These are phyloP conservation scores for Aspergillus vadensis DNA, from an alignment of 2,329 filamentous ascomycete species.

Conservation along the genomic window DNA sequence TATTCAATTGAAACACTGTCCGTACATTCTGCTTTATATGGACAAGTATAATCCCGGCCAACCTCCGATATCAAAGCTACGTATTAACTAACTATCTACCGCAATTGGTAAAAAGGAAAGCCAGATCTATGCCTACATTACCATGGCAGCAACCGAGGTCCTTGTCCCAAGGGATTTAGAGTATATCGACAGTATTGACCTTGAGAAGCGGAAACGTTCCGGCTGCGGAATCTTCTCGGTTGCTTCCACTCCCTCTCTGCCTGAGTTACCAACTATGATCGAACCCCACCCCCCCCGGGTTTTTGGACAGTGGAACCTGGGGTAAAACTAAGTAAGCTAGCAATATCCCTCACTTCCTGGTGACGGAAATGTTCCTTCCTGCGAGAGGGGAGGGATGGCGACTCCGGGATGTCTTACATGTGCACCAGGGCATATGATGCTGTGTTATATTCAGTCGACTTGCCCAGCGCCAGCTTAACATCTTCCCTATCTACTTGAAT, in stretches of 20 bases:
- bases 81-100: too few species aligned
- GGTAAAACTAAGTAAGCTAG: constrained; percentile 15
- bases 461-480: neutral
- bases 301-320: neutral
- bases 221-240: constrained; percentile 27
- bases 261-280: constrained; percentile 3
- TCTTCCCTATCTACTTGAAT: neutral
- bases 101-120: too few species aligned
- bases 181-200: neutral
- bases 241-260: constrained; percentile 5
- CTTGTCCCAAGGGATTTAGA: neutral
- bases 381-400: constrained; percentile 5
- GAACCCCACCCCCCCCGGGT: neutral
- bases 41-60: neutral
- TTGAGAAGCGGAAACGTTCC: constrained; percentile 26
- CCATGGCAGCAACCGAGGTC: too few species aligned
- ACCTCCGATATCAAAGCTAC: neutral
- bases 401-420: neutral
- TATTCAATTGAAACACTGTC: too few species aligned
- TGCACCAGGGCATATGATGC: neutral
- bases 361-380: constrained; percentile 28
- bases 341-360: neutral
- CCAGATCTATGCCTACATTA: too few species aligned
- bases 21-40: neutral
- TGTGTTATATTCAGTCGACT: constrained; percentile 10